Evolutionary conservation across 495 filamentous ascomycete genomes (phyloP).

Genomic region (Aspergillus bertholletiae): DNA sequence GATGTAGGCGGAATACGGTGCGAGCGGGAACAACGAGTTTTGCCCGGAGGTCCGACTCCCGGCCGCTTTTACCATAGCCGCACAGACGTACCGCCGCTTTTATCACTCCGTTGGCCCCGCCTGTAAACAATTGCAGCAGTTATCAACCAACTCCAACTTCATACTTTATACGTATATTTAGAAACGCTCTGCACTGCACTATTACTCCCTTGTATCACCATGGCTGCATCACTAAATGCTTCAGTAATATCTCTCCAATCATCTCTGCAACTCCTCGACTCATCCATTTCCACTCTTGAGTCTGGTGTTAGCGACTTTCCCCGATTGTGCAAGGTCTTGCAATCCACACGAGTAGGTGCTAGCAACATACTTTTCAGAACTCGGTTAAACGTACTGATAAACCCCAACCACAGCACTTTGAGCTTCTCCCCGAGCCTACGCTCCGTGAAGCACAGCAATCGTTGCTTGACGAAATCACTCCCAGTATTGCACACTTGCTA

Average conservation of each 20-base stretch:
- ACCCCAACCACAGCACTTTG: conserved; percentile 61
- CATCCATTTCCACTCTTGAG: conserved; percentile 68
- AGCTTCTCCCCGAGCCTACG: conserved; percentile 67
- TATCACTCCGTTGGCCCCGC: conserved; percentile 22
- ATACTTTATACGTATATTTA: neutral
- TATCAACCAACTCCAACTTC: conserved; percentile 1
- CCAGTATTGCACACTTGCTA: conserved; percentile 67
- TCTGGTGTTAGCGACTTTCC: conserved; percentile 72
- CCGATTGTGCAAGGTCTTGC: conserved; percentile 65
- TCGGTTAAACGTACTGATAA: neutral
- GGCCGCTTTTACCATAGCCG: conserved; percentile 17
- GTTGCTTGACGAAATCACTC: conserved; percentile 68
- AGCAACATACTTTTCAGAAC: neutral
- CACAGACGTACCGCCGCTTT: conserved; percentile 30
- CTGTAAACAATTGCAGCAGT: conserved; percentile 32
- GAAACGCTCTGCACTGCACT: neutral
- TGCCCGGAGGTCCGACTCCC: conserved; percentile 28
- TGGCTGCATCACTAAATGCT: conserved; percentile 51
- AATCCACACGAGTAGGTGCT: conserved; percentile 59
- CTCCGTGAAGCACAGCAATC: conserved; percentile 64
- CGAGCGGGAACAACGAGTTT: conserved; percentile 36
- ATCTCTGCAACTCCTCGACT: conserved; percentile 69
- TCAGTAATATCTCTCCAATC: conserved; percentile 69
- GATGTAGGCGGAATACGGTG: conserved; percentile 27
- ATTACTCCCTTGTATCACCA: conserved; percentile 10